phyloP scores from a whole-genome alignment of 768 basidiomycete species.

The Tremella mesenterica region DNA sequence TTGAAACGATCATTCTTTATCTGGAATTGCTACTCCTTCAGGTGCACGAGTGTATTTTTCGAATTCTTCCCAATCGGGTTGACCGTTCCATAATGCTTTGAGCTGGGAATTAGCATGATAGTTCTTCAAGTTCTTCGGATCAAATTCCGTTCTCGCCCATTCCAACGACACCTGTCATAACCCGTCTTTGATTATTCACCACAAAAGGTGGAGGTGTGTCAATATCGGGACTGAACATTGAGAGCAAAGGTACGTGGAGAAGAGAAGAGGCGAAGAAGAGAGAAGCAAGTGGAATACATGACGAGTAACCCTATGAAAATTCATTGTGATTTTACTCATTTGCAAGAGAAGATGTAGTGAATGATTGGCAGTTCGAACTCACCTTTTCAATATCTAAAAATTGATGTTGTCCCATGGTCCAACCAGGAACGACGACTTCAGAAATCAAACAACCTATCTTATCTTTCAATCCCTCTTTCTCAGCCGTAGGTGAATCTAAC shows the following conservation, averaged over 20 bases:
- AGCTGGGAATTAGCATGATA: constrained; percentile 2
- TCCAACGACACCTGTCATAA: not conserved
- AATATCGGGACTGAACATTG: not conserved
- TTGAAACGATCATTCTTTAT: no score
- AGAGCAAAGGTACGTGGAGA: not conserved
- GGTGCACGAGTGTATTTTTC: constrained; percentile 4
- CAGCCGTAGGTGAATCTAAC: constrained; percentile 4
- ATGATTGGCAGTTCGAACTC: no score
- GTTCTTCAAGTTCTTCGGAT: constrained; percentile 20
- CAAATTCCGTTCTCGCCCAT: constrained; percentile 42
- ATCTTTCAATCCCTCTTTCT: constrained; percentile 44
- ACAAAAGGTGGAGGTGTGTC: not conserved
- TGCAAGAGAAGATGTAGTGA: no score
- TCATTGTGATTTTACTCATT: no score
- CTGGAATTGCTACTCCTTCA: not conserved
- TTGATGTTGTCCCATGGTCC: constrained; percentile 34
- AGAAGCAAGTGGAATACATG: no score
- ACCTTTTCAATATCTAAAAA: constrained; percentile 35
- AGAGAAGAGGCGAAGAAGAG: not conserved
- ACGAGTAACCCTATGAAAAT: no score
- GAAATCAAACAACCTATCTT: constrained; percentile 52
- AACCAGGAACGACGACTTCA: constrained; percentile 55
- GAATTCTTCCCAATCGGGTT: constrained; percentile 7
- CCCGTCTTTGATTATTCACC: not conserved
- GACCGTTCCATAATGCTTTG: constrained; percentile 9